Evolutionary conservation across 140 eudicot genomes (phyloP).

Genomic region (Ambrosia hybrid): DNA sequence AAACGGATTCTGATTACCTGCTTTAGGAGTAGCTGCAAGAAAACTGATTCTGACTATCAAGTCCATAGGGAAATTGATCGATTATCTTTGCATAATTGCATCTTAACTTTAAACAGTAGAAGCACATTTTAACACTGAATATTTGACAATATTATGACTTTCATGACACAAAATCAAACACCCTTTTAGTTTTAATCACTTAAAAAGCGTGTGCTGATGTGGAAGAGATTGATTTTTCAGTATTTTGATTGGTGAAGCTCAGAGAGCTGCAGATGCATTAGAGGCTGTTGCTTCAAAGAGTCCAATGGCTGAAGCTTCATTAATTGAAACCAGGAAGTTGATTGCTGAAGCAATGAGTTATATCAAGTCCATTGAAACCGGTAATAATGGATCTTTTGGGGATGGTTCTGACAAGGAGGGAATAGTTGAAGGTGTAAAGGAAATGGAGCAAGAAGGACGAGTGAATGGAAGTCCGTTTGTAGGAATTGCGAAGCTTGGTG

Average conservation of each 20-base stretch:
- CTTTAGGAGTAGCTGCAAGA: too few relatives aligned
- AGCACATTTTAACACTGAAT: too few relatives aligned
- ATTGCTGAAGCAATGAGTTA: conserved; percentile 81
- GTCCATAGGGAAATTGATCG: too few relatives aligned
- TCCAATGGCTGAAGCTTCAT: conserved; percentile 79
- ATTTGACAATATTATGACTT: neutral
- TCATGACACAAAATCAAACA: neutral
- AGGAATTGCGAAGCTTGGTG: conserved; percentile 22
- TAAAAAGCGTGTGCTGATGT: neutral
- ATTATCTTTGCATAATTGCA: too few relatives aligned
- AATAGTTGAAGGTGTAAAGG: conserved; percentile 23
- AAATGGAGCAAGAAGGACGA: neutral
- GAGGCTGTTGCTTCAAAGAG: conserved; percentile 72
- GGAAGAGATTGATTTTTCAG: conserved; percentile 31
- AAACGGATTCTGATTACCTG: too few relatives aligned
- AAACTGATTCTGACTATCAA: too few relatives aligned
- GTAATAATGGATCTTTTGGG: conserved; percentile 12
- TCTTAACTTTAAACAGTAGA: too few relatives aligned
- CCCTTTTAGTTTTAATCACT: neutral
- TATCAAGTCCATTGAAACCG: conserved; percentile 50
- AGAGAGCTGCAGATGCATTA: conserved; percentile 82
- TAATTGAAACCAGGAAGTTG: conserved; percentile 73
- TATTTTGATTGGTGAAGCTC: conserved; percentile 82
- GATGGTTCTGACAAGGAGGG: conserved; percentile 24
- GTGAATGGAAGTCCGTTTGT: conserved; percentile 53